Evolutionary conservation across 1,139 yeast genomes (phyloP).

Genomic region (Yamadazyma atlantica): DNA sequence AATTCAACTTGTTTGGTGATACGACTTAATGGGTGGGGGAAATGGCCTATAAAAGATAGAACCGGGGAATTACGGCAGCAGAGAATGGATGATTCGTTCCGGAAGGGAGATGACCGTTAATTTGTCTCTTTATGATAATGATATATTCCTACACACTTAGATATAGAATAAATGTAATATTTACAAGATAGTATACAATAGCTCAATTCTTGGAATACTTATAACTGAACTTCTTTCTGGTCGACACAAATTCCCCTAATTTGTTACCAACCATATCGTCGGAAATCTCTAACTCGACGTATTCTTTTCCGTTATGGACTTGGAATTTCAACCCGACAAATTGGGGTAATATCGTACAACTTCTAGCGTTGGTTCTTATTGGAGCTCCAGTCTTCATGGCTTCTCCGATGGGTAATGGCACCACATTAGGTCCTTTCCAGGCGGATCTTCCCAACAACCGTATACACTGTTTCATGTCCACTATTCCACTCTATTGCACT

Average conservation of each 20-base stretch:
- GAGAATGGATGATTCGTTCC: conserved; percentile 51
- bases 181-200: conserved; percentile 9
- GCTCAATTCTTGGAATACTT: conserved; percentile 66
- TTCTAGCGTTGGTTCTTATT: conserved; percentile 89
- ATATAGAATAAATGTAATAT: conserved; percentile 4
- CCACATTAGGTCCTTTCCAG: conserved; percentile 95
- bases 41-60: conserved; percentile 81
- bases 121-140: no score
- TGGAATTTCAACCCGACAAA: conserved; percentile 93
- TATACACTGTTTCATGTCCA: conserved; percentile 65
- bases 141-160: background rate
- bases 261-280: conserved; percentile 99
- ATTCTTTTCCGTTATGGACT: conserved; percentile 94
- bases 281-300: conserved; percentile 80
- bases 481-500: no score
- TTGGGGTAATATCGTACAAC: conserved; percentile 92
- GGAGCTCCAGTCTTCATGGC: conserved; percentile 82
- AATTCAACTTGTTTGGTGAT: conserved; percentile 88
- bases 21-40: conserved; percentile 87
- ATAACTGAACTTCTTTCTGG: conserved; percentile 83
- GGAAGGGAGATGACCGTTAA: conserved; percentile 33
- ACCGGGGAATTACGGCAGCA: conserved; percentile 82
- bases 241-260: conserved; percentile 92
- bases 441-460: conserved; percentile 65
- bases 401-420: conserved; percentile 85